A percentile compares a stretch with the other conserved stretches of the same genome.
phyloP scores from a whole-genome alignment of 192 early-diverging fungal species.

The Gaertneriomyces semiglobifer region DNA sequence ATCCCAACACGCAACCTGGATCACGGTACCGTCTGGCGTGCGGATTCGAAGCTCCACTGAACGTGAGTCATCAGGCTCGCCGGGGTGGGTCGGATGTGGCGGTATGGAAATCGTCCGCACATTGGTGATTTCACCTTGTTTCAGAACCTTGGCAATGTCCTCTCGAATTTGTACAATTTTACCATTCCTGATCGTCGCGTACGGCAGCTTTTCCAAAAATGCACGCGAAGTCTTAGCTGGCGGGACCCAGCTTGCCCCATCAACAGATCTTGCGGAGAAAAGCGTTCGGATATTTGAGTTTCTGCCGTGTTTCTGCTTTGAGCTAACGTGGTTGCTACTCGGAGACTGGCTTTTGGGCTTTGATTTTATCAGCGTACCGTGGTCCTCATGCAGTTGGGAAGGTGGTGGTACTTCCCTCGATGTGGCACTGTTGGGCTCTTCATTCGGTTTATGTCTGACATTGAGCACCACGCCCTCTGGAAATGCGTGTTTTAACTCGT shows the following conservation, averaged over 20 bases:
- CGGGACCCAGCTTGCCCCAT: background rate
- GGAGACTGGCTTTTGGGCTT: background rate
- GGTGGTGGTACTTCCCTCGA: background rate
- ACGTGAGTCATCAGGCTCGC: no score
- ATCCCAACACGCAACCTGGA: no score
- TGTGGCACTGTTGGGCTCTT: background rate
- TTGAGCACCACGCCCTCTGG: constrained; percentile 33
- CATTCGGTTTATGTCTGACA: background rate
- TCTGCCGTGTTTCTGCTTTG: no score
- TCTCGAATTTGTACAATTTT: constrained; percentile 21
- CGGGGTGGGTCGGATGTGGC: no score
- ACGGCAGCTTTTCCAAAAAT: constrained; percentile 25
- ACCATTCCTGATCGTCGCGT: constrained; percentile 21
- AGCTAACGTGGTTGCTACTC: no score
- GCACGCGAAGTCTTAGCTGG: background rate
- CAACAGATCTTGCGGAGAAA: background rate
- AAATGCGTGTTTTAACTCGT: constrained; percentile 33
- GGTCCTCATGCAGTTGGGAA: background rate
- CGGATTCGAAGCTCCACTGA: no score
- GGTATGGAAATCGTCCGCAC: no score
- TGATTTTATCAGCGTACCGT: background rate
- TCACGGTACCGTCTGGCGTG: no score
- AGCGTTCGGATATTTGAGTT: no score
- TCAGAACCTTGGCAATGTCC: background rate
- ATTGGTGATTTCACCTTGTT: no score